These are phyloP conservation scores for Ettlia oleoabundans DNA, from an alignment of 139 green algal genomes.

Conservation along the genomic window DNA sequence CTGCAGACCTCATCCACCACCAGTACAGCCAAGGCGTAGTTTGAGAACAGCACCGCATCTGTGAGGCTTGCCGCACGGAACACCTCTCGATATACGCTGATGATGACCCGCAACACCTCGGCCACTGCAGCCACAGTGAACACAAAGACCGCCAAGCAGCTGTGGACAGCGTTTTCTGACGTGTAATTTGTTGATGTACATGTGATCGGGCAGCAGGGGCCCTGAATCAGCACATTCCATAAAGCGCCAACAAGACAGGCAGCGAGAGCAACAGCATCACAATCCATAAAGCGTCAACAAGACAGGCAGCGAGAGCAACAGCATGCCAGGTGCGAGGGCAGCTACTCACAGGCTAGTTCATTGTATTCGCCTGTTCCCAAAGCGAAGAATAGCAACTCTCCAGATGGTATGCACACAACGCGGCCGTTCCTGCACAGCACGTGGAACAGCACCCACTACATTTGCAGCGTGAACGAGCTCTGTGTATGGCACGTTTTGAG, in stretches of 20 bases:
- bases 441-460: background rate
- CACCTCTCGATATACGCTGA: slow-evolving; percentile 58
- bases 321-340: background rate
- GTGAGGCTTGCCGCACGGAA: slow-evolving; percentile 35
- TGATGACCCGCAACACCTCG: slow-evolving; percentile 41
- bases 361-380: slow-evolving; percentile 81
- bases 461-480: background rate
- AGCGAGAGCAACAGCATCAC: background rate
- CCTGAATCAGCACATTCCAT: too few relatives aligned
- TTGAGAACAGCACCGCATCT: slow-evolving; percentile 40
- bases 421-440: slow-evolving; percentile 47
- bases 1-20: slow-evolving; percentile 45
- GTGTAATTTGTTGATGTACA: too few relatives aligned
- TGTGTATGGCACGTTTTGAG: too few relatives aligned
- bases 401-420: slow-evolving; percentile 60
- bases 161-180: too few relatives aligned
- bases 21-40: slow-evolving; percentile 25
- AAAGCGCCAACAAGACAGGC: background rate
- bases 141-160: too few relatives aligned
- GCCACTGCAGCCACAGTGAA: slow-evolving; percentile 26
- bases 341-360: slow-evolving; percentile 70
- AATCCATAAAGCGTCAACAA: too few relatives aligned
- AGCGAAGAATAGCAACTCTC: slow-evolving; percentile 71
- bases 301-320: background rate
- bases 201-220: too few relatives aligned